Evolutionary conservation across 1,139 yeast species (phyloP), one percentile per base, ranked within the genome.

Genomic region (Pneumocystis murina): DNA sequence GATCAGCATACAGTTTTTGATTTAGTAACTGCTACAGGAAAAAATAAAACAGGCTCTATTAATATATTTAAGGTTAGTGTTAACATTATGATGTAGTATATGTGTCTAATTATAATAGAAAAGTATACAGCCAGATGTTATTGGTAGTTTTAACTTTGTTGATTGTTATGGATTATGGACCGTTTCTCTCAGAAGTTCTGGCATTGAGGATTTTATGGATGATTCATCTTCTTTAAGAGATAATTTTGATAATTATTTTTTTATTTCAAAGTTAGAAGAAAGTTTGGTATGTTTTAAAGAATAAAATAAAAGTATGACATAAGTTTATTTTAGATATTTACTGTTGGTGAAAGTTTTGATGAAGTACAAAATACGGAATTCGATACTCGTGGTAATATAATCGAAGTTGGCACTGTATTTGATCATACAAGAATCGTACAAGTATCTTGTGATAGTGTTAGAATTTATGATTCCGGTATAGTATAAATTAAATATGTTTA

Each of bases 121-220:
- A 48, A 48, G 55, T 48, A 48, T 48, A 48, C 55, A 48, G 62
- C 90, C 91, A 66, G 83, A 86, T 1, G 85, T 87, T 68, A 83
- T 87, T 43, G 84, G 86, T 66, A 82, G 87, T 68, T 81, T 89
- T 72, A 86, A 92, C 87, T 85, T 88, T 16, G 69, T 69, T 1
- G 70, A 68, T 7, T 65, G 69, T 59, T 66, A 66, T 30, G 68
- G 68, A n/a, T 59, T 75, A n/a, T 75, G 77, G 76, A 69, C 77
- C 1, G 64, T 75, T n/a, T 48, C 33, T 24, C 55, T 48, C 17
- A 48, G 2, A 24, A 48, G 28, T 48, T 24, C 16, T 24, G 33
- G 10, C 24, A 48, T 24, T 24, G 33, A 48, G 7, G 55, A 20
- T 24, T 48, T 48, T 14, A 10, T 20, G 30, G 55, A 48, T 12